Percentiles rank a stretch among this genome's conserved stretches.
Evolutionary conservation across 164 flowering plant species (phyloP).

Genomic region (Vitis cinerea): DNA sequence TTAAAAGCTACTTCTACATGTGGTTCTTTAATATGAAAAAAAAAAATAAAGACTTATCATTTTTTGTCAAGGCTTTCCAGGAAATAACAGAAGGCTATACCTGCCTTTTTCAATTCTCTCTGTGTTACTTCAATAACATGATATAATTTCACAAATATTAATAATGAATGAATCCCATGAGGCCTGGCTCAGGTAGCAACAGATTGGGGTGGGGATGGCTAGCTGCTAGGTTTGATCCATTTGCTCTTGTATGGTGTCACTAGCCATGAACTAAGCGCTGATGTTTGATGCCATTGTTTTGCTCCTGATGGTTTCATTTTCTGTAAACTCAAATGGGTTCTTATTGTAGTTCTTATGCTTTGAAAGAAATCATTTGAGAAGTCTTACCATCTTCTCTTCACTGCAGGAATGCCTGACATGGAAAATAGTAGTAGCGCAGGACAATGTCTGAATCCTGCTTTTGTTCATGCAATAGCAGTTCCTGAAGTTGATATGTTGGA

Average conservation of each 20-base stretch:
- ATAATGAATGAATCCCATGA: no score
- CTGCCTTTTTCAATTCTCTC: background rate
- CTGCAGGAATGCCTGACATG: conserved; percentile 44
- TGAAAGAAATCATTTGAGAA: background rate
- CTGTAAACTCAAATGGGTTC: no score
- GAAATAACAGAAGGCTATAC: background rate
- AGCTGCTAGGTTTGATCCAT: no score
- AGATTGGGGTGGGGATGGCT: no score
- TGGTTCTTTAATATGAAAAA: no score
- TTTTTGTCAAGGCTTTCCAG: background rate
- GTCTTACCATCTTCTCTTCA: background rate
- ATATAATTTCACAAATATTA: no score
- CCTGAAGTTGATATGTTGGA: conserved; percentile 79
- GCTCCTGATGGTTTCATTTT: background rate
- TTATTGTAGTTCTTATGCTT: background rate
- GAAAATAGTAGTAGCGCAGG: conserved; percentile 33
- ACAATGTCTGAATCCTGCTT: conserved; percentile 85
- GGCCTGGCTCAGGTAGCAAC: no score
- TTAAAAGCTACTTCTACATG: no score
- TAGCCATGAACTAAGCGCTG: no score
- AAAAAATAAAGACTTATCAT: background rate
- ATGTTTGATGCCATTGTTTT: background rate
- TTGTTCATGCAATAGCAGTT: conserved; percentile 81
- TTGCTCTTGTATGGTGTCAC: no score
- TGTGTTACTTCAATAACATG: background rate